phyloP scores from a whole-genome alignment of 2,329 filamentous ascomycete species.

The Myriosclerotinia scirpicola region DNA sequence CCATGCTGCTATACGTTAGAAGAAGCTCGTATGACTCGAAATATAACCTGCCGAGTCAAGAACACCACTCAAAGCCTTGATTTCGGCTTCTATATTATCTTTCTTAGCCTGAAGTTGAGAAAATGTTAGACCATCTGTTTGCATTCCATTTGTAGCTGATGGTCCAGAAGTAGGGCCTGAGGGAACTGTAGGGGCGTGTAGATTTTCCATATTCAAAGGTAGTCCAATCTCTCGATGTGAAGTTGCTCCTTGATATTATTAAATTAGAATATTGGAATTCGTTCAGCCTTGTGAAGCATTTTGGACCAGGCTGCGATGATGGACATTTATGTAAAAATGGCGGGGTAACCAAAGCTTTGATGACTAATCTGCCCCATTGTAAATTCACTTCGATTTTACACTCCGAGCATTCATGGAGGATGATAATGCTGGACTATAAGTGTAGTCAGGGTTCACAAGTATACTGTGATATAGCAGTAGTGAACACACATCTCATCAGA shows the following conservation, averaged over 20 bases:
- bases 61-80: slow-evolving; percentile 79
- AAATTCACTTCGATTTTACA: neutral
- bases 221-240: slow-evolving; percentile 35
- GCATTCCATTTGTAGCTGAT: slow-evolving; percentile 57
- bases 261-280: neutral
- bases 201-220: slow-evolving; percentile 56
- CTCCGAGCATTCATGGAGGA: neutral
- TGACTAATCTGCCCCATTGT: slow-evolving; percentile 12
- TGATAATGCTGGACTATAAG: neutral
- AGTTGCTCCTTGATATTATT: slow-evolving; percentile 11
- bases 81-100: slow-evolving; percentile 79
- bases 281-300: slow-evolving; percentile 19
- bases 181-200: slow-evolving; percentile 69
- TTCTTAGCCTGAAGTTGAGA: slow-evolving; percentile 81
- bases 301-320: slow-evolving; percentile 30
- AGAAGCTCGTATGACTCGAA: neutral
- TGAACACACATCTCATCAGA: neutral
- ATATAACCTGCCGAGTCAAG: slow-evolving; percentile 72
- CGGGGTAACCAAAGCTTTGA: slow-evolving; percentile 5
- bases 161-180: slow-evolving; percentile 72
- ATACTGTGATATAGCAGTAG: neutral
- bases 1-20: slow-evolving; percentile 63
- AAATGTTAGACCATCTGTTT: slow-evolving; percentile 65
- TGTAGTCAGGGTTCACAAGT: neutral
- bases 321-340: slow-evolving; percentile 13